Evolutionary conservation across 2,329 filamentous ascomycete species (phyloP).

Genomic region (Neofusicoccum ribis): DNA sequence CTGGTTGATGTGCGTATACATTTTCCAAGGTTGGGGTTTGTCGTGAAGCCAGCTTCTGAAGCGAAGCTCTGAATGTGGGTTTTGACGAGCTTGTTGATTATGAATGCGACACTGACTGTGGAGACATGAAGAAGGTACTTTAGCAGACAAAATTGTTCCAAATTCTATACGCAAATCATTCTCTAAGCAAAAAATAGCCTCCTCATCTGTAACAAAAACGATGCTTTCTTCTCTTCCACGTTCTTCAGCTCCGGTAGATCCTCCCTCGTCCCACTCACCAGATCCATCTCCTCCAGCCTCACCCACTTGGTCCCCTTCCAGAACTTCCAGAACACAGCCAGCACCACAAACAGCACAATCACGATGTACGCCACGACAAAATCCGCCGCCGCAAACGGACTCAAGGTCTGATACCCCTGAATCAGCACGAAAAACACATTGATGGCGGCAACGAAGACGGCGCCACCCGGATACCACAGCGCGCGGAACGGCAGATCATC

Average conservation of each 20-base stretch:
- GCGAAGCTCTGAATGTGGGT: no score
- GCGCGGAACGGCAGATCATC: slow-evolving; percentile 51
- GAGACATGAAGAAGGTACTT: no score
- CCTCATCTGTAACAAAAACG: neutral
- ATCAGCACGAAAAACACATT: slow-evolving; percentile 56
- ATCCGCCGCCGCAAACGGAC: slow-evolving; percentile 51
- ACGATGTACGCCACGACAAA: slow-evolving; percentile 57
- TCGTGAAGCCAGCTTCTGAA: no score
- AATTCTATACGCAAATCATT: no score
- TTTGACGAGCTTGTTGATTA: no score
- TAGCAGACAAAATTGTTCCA: no score
- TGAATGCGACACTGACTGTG: no score
- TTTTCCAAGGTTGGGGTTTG: no score
- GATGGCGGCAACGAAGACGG: slow-evolving; percentile 49
- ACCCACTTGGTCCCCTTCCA: slow-evolving; percentile 31
- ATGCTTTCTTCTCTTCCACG: neutral
- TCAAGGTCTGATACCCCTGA: slow-evolving; percentile 55
- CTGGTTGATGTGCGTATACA: no score
- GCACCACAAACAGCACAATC: slow-evolving; percentile 15
- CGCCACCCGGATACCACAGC: slow-evolving; percentile 51
- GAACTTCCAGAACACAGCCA: slow-evolving; percentile 32
- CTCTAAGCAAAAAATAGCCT: neutral
- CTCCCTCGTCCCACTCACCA: neutral
- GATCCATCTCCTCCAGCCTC: slow-evolving; percentile 18
- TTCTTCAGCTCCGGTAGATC: neutral